These are phyloP conservation scores for Limnomonas spitsbergensis DNA, from an alignment of 139 green algal species.

Conservation along the genomic window DNA sequence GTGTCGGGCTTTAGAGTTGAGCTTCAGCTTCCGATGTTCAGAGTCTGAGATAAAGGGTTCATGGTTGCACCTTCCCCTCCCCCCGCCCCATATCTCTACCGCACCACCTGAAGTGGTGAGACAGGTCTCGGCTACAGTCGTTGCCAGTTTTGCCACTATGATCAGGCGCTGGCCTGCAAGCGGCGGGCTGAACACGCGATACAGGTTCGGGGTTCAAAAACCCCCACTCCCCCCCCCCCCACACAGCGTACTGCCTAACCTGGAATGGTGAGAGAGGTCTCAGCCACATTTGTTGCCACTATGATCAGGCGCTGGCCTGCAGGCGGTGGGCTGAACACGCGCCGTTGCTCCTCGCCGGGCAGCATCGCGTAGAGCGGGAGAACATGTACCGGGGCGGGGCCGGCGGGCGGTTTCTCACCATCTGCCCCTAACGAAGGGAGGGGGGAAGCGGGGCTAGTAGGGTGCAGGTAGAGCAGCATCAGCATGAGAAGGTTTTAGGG, in stretches of 20 bases:
- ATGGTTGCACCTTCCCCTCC: too few relatives aligned
- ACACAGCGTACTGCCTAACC: too few relatives aligned
- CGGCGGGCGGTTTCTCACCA: neutral
- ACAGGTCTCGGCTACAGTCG: conserved; percentile 97
- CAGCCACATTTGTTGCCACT: conserved; percentile 96
- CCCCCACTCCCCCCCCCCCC: too few relatives aligned
- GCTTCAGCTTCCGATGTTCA: too few relatives aligned
- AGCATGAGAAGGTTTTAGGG: too few relatives aligned
- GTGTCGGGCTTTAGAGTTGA: too few relatives aligned
- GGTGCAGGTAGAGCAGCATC: too few relatives aligned
- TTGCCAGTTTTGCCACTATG: conserved; percentile 93
- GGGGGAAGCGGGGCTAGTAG: too few relatives aligned
- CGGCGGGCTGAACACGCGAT: conserved; percentile 71
- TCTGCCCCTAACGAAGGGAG: too few relatives aligned
- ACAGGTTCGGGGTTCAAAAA: too few relatives aligned
- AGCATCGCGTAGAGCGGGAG: conserved; percentile 96
- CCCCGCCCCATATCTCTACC: too few relatives aligned
- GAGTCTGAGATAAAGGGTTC: too few relatives aligned
- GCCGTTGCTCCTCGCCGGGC: conserved; percentile 38
- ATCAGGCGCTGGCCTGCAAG: conserved; percentile 78
- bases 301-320: conserved; percentile 80
- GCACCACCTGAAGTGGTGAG: conserved; percentile 86
- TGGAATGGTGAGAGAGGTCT: conserved; percentile 97
- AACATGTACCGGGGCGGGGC: conserved; percentile 64
- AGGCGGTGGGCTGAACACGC: conserved; percentile 74